Conservation (phyloP, 768 basidiomycete genomes). For the Lentinula aciculospora region DNA sequence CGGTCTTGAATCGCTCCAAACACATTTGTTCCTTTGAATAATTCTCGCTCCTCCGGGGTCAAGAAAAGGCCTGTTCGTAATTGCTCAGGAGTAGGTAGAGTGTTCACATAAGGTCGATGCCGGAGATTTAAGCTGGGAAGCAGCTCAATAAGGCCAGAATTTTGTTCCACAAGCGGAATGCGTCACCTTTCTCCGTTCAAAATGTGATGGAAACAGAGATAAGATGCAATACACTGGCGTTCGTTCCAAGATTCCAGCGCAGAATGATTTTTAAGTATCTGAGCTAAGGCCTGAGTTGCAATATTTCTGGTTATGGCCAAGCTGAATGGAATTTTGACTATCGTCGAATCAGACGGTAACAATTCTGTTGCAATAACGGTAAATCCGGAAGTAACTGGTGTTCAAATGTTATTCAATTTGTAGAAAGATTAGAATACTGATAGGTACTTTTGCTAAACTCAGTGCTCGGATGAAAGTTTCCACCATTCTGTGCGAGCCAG, state of each 20-base stretch:
- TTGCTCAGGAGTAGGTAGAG: slow-evolving; percentile 50
- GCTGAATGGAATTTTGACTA: slow-evolving; percentile 65
- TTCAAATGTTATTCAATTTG: not conserved
- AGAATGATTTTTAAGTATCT: slow-evolving; percentile 25
- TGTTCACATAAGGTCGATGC: slow-evolving; percentile 62
- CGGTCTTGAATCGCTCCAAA: slow-evolving; percentile 73
- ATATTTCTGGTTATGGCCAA: slow-evolving; percentile 56
- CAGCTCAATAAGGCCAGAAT: slow-evolving; percentile 3
- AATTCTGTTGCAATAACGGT: slow-evolving; percentile 42
- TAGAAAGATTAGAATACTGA: not conserved
- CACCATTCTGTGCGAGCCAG: not conserved
- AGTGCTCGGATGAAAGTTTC: not conserved
- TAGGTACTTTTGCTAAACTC: not conserved
- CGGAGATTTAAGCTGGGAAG: slow-evolving; percentile 17
- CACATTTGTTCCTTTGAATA: slow-evolving; percentile 76
- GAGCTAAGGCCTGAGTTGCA: slow-evolving; percentile 37
- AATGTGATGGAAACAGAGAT: slow-evolving; percentile 54
- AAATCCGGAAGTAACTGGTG: slow-evolving; percentile 38
- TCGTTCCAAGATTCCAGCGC: slow-evolving; percentile 43
- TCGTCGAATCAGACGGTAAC: slow-evolving; percentile 43
- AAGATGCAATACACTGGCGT: slow-evolving; percentile 63
- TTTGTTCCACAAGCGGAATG: not conserved
- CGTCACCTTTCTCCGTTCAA: slow-evolving; percentile 6
- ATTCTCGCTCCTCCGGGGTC: slow-evolving; percentile 49
- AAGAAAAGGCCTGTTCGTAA: slow-evolving; percentile 77